Evolutionary conservation across 257 asterid species (phyloP).

Genomic region (Przewalskia tangutica): DNA sequence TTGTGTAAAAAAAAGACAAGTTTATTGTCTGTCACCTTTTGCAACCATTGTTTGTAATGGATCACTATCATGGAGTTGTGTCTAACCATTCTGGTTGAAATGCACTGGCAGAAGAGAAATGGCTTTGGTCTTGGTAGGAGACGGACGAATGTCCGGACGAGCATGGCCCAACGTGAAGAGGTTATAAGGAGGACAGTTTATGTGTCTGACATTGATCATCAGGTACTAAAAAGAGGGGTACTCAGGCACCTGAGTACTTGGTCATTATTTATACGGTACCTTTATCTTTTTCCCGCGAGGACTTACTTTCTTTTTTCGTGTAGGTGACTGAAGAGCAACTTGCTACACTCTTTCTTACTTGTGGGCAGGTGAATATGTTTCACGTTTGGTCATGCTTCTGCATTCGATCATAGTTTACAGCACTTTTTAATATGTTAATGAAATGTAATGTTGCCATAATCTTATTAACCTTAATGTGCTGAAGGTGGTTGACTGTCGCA

Average conservation of each 20-base stretch:
- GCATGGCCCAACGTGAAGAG: constrained; percentile 54
- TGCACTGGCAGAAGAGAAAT: constrained; percentile 30
- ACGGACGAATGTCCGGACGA: constrained; percentile 43
- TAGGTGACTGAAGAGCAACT: constrained; percentile 18
- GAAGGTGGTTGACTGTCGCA: constrained; percentile 62
- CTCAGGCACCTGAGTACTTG: neutral
- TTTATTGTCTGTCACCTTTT: neutral
- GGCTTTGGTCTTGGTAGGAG: constrained; percentile 24
- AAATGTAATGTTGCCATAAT: neutral
- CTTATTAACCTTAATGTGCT: neutral
- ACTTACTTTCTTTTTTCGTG: neutral
- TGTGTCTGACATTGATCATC: constrained; percentile 65
- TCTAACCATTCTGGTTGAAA: constrained; percentile 7
- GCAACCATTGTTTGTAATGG: neutral
- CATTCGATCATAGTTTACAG: neutral
- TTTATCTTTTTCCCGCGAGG: neutral
- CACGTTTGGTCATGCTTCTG: neutral
- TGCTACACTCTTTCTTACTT: constrained; percentile 32
- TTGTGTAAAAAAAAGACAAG: neutral
- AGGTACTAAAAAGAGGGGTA: constrained; percentile 17
- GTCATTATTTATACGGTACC: neutral
- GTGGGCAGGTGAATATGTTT: constrained; percentile 42
- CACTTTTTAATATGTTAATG: neutral
- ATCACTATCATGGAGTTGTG: neutral
- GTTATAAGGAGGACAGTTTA: constrained; percentile 51